Base-by-base conservation (phyloP, 129 eudicot genomes). In the Cynara cardunculus region DNA sequence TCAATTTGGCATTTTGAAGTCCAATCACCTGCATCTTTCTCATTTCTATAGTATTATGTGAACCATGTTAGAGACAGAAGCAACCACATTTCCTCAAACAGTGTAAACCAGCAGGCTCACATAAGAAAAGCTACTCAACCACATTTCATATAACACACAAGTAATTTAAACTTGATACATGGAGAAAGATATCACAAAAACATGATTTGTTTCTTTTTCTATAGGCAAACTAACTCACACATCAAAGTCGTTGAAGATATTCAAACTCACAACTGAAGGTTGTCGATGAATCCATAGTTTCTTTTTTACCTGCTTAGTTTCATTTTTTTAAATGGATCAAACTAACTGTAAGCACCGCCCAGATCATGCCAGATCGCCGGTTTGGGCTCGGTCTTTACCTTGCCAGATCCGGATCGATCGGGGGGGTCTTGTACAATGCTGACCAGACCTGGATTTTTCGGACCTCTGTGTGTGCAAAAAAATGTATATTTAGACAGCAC, bases 21-120 rank as follows among this genome's bases (percentile, higher is more conserved):
- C 86, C 88, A 35, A 85, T 80, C 53, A 80, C 74, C 77, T 85
- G 90, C 88, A 83, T 80, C 75, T 85, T 89, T 83, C 86, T 84
- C 91, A 79, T 87, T 80, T 87, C 93, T 89, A 80, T 13, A 74
- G 44, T 69, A 74, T 12, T 44, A 88, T 34, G 16, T 25, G 10
- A 80, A 69, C 64, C 26, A 67, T 61, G 22, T 83, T 41, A 83
- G 34, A 37, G 69, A 80, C 4, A 39, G 7, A 67, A 31, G 32
- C 0, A 74, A 14, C 24, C 25, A 64, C 14, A 64, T 64, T 64
- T 64, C 28, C 28, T 64, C 14, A 64, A 64, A 21, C 69, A 64
- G 14, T 64, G 69, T 64, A 64, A 56, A 56, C 65, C 65, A n/a
- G 65, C 65, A 49, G 25, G 68, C 68, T n/a, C 68, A 61, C 26